Conservation (phyloP, 768 basidiomycete species). For the Leucocoprinus birnbaumii region DNA sequence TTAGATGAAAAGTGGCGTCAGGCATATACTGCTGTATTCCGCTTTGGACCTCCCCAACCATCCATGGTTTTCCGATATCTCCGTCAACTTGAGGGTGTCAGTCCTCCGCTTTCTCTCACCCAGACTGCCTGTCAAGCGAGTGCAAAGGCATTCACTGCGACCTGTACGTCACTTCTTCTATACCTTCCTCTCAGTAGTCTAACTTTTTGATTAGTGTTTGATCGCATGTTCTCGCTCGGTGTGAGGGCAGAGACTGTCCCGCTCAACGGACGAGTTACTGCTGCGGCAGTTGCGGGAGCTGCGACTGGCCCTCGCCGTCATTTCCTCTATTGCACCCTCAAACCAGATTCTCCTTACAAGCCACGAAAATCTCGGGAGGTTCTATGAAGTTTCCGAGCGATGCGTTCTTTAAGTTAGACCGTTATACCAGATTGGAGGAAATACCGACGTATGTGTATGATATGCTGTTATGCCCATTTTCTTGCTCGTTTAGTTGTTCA, state of each 20-base stretch:
- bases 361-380: conserved; percentile 24
- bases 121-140: conserved; percentile 87
- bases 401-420: too few species aligned
- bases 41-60: conserved; percentile 87
- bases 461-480: not conserved
- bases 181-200: conserved; percentile 6
- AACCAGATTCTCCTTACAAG: conserved; percentile 53
- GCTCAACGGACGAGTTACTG: conserved; percentile 59
- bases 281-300: conserved; percentile 60
- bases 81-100: conserved; percentile 86
- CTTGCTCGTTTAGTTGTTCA: not conserved
- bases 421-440: too few species aligned
- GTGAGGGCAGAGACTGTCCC: conserved; percentile 71
- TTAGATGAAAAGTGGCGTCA: conserved; percentile 94
- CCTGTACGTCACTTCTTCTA: conserved; percentile 46
- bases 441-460: not conserved
- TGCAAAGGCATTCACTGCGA: conserved; percentile 86
- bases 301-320: conserved; percentile 75
- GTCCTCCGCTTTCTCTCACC: conserved; percentile 81
- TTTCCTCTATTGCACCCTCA: conserved; percentile 80
- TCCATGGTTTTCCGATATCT: conserved; percentile 93
- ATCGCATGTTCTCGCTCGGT: conserved; percentile 86
- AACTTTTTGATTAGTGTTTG: conserved; percentile 58
- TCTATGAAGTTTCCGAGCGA: not conserved
- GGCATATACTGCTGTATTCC: conserved; percentile 82